A percentile compares a stretch with the other conserved stretches of the same genome.
phyloP scores from a whole-genome alignment of 768 basidiomycete species.

The Kwoniella heveanensis region DNA sequence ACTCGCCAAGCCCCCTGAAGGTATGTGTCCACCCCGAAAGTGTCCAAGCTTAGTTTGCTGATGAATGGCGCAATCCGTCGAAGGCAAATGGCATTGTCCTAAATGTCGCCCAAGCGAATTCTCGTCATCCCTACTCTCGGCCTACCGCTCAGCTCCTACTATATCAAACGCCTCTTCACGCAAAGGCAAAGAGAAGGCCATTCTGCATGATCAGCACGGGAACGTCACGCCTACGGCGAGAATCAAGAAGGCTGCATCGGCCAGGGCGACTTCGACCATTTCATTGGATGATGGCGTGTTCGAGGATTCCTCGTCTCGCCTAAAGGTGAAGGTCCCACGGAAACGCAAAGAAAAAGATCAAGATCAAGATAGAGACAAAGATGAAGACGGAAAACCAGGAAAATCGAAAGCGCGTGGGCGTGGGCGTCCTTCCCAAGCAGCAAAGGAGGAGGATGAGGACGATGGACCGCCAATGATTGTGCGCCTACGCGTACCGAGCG shows the following conservation, averaged over 20 bases:
- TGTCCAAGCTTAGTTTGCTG: too few species aligned
- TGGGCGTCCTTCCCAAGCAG: not conserved
- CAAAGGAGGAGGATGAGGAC: not conserved
- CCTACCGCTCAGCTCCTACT: conserved; percentile 3
- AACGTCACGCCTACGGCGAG: conserved; percentile 25
- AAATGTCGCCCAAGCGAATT: conserved; percentile 33
- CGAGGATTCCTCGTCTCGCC: conserved; percentile 60
- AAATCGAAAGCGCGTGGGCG: not conserved
- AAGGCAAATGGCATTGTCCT: conserved; percentile 55
- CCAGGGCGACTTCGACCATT: conserved; percentile 23
- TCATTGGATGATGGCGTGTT: conserved; percentile 58
- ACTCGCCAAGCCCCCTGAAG: conserved; percentile 69
- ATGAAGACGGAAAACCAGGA: not conserved
- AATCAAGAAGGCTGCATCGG: conserved; percentile 5
- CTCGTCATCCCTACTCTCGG: not conserved
- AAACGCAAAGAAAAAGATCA: not conserved
- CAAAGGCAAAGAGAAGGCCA: conserved; percentile 36
- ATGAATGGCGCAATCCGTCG: not conserved
- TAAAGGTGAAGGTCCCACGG: conserved; percentile 65
- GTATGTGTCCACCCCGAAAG: too few species aligned
- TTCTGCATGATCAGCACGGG: not conserved
- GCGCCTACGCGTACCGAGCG: conserved; percentile 32
- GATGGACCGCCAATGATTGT: conserved; percentile 22
- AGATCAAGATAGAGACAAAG: conserved; percentile 6
- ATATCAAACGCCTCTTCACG: conserved; percentile 19